phyloP scores from a whole-genome alignment of 2,329 filamentous ascomycete genomes.

The Akanthomyces dipterigenus region DNA sequence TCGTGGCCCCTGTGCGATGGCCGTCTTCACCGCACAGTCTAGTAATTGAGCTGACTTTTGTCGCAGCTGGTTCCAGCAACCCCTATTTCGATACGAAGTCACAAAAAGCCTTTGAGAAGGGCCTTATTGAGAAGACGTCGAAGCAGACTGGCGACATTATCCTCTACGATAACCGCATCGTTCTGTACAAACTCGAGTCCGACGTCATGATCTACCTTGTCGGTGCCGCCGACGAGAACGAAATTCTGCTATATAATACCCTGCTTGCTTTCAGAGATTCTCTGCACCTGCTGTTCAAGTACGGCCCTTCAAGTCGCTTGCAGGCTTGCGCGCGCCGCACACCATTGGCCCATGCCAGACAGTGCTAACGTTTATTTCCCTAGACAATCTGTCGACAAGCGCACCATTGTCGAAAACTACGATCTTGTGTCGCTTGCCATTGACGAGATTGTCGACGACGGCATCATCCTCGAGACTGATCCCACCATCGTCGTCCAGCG shows the following conservation, averaged over 20 bases:
- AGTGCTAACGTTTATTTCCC: constrained; percentile 10
- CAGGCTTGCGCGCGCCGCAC: background rate
- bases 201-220: constrained; percentile 96
- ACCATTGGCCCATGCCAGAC: background rate
- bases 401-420: constrained; percentile 97
- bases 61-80: constrained; percentile 46
- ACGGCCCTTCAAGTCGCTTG: constrained; percentile 22
- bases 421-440: constrained; percentile 89
- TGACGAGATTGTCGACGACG: constrained; percentile 92
- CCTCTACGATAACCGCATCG: constrained; percentile 91
- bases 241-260: constrained; percentile 92
- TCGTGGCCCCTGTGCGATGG: constrained; percentile 11
- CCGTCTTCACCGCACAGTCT: constrained; percentile 16
- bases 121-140: constrained; percentile 86
- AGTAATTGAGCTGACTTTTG: constrained; percentile 11
- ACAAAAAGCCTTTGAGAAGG: constrained; percentile 96
- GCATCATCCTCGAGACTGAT: constrained; percentile 95
- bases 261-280: constrained; percentile 86
- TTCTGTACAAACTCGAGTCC: constrained; percentile 96
- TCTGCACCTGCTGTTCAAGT: constrained; percentile 90
- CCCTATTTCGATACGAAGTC: constrained; percentile 86
- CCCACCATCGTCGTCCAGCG: constrained; percentile 88
- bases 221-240: constrained; percentile 87
- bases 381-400: constrained; percentile 93
- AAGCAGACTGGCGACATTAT: constrained; percentile 96